Conservation (phyloP, 169 alveolate species). For the Plasmodium cynomolgi region DNA sequence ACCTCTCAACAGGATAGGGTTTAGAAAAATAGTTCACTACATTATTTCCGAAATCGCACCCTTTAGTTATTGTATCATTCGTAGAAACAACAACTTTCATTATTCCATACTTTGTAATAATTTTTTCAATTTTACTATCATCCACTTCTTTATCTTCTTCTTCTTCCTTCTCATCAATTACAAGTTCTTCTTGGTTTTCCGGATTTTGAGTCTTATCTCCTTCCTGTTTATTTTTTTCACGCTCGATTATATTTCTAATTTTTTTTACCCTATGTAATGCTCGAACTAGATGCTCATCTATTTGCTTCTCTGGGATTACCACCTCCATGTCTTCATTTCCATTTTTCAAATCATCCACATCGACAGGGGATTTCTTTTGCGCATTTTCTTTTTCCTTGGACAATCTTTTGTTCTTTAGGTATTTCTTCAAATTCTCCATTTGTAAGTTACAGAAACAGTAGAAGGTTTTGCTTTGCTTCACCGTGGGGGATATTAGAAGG, state of each 20-base stretch:
- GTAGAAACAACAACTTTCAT: constrained; percentile 40
- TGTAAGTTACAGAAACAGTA: constrained; percentile 48
- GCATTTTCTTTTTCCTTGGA: not conserved
- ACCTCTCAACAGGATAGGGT: not conserved
- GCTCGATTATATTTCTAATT: not conserved
- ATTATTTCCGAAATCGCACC: constrained; percentile 28
- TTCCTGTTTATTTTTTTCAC: not conserved
- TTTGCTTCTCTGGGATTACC: not conserved
- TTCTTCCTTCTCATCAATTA: not conserved
- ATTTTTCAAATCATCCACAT: not conserved
- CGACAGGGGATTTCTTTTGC: not conserved
- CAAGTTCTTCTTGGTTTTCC: not conserved
- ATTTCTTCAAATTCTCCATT: not conserved
- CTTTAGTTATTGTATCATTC: not conserved
- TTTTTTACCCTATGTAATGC: constrained; percentile 37
- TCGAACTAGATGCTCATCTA: not conserved
- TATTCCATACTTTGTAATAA: constrained; percentile 26
- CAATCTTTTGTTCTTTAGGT: not conserved
- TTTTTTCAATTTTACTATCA: not conserved
- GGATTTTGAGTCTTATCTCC: not conserved
- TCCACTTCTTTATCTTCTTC: not conserved
- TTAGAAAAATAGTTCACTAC: constrained; percentile 14
- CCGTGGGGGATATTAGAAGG: constrained; percentile 40
- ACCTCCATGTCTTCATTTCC: not conserved
- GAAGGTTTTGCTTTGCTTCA: constrained; percentile 2